Evolutionary conservation across 108 stramenopile species (phyloP), one percentile per base, ranked within the genome.

Genomic region (Cyclotella sp.): DNA sequence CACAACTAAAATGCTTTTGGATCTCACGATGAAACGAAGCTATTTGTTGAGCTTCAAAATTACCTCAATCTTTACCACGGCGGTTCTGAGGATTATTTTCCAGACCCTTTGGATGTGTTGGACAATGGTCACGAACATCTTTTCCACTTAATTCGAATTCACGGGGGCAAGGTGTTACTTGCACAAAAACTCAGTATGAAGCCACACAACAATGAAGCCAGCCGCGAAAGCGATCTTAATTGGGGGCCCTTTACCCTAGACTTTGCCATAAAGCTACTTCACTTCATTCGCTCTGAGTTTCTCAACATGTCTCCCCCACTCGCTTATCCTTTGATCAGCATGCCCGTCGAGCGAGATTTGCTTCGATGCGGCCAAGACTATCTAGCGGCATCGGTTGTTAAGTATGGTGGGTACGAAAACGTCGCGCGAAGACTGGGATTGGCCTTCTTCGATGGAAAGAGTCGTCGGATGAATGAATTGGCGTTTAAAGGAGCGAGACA

Each of bases 341-440:
- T 89, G 77, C 91, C 91, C 6, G 63, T 84, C 1, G 53, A 65
- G 26, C 30, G 22, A 26, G 76, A 84, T 19, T 68, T 89, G 40
- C 9, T 76, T 11, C 39, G 64, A 19, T 42, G 47, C 61, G 77
- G 73, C 40, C 39, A 63, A 19, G 74, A 59, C 15, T 47, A 79
- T 28, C 53, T 91, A 46, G 71, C 83, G 19, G 64, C 63, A 28
- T 66, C 70, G 60, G 87, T 92, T 46, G 46, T 46, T 3, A 39
- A 62, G 43, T 92, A 72, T 75, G 91, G 91, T 30, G 92, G 92
- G 3, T 93, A 88, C 54, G 92, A 93, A 72, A 90, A 88, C 72
- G 88, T 93, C 0, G 89, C 92, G 1, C 58, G 92, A 21, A 73
- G 89, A 34, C 53, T 93, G 44, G 88, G 88, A 9, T 72, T 92